Evolutionary conservation across 768 basidiomycete genomes (phyloP), one percentile per base, ranked within the genome.

Genomic region (Hydnomerulius pinastri): DNA sequence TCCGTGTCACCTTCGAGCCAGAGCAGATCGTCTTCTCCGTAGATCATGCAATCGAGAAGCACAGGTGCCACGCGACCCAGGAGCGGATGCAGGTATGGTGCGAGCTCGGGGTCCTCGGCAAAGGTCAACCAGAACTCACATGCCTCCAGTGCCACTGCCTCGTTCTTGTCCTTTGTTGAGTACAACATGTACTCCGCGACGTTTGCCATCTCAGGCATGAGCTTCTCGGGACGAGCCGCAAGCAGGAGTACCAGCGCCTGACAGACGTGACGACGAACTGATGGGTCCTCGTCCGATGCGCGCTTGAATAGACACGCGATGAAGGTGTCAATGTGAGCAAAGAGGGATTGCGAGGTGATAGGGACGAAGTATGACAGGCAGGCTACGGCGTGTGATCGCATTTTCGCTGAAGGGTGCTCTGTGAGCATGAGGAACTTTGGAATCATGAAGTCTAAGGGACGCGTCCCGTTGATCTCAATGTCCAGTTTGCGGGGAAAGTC

Each of bases 101-200:
- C 85, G 20, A 98, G 78, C 43, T 93, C 92, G 32, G 85, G 85
- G 59, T 98, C 93, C 67, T 99, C 97, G 13, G 97, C 95, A 64
- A 99, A 98, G 1, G 95, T 97, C 53, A 99, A 78, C 97, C 97
- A 99, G 70, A 99, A 99, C 77, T 99, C 97, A 78, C 95, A 97
- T 20, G 97, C 97, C 73, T 99, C 97, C 42, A 99, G 78, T 2
- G 96, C 94, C 46, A 93, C 96, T 54, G 87, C 88, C 72, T 98
- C 95, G 68, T 98, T 93, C 73, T 90, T 90, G 76, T 98, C 95
- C 71, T 95, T 94, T 12, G 93, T 98, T 23, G 93, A 96, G 73
- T 94, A 98, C 32, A 98, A 79, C 92, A 99, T 98, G 71, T 97
- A 99, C 67, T 97, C 93, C 23, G 96, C 94, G 35, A 99, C 97